phyloP scores from a whole-genome alignment of 441 rosid genomes.

The Dalechampia spathulata region DNA sequence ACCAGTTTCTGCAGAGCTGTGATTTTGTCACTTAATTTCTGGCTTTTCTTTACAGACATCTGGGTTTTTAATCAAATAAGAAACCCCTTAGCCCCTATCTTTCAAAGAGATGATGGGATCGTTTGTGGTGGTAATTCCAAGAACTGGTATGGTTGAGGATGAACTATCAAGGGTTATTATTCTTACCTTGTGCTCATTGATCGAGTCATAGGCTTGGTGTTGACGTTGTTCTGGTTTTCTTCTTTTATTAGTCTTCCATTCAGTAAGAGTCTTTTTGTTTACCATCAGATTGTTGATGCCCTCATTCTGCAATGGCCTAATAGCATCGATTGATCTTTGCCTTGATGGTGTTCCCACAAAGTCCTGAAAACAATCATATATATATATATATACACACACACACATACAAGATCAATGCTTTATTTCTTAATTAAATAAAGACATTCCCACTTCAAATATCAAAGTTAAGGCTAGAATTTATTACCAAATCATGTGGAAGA shows the following conservation, averaged over 20 bases:
- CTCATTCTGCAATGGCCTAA: not conserved
- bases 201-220: conserved; percentile 4
- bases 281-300: not conserved
- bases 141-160: no score
- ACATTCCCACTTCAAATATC: not conserved
- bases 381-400: not conserved
- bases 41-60: conserved; percentile 46
- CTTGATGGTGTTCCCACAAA: conserved; percentile 13
- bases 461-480: not conserved
- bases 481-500: not conserved
- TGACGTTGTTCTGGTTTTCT: conserved; percentile 19
- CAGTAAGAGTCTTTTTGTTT: conserved; percentile 1
- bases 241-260: conserved; percentile 31
- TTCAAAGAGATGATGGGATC: no score
- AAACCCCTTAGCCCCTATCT: no score
- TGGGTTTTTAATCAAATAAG: conserved; percentile 9
- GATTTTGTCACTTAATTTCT: conserved; percentile 53
- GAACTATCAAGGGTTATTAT: no score
- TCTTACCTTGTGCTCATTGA: conserved; percentile 17
- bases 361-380: conserved; percentile 7
- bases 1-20: conserved; percentile 67
- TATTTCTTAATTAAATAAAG: not conserved
- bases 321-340: conserved; percentile 18
- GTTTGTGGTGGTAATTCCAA: no score
- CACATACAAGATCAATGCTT: not conserved